Evolutionary conservation across 2,329 filamentous ascomycete genomes (phyloP), one percentile per base, ranked within the genome.

Genomic region (Achaetomium macrosporum): DNA sequence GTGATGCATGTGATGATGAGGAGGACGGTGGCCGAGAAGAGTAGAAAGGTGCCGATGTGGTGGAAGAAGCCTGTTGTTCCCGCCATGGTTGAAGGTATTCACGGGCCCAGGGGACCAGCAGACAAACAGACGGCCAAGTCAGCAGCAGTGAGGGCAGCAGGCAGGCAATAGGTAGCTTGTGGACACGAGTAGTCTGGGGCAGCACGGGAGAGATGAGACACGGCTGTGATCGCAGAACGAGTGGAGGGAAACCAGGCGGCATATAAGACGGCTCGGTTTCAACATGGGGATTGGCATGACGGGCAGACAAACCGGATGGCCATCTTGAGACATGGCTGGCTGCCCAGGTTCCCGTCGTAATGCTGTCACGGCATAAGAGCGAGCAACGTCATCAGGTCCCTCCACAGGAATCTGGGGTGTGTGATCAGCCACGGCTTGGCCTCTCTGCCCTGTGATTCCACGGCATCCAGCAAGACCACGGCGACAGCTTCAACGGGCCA

Each of bases 1-100:
- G 81, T 78, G 56, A 85, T 78, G 56, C 73, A 75, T 51, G 78
- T 77, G 57, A 85, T 70, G 54, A 84, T 66, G 52, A 85, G 73
- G 45, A 85, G 73, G 48, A 82, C 68, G 42, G 76, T 71, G 41
- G 80, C 72, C 35, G 71, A 68, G 52, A 85, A 73, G 45, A 85
- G 72, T 60, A 84, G 66, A 59, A 81, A 75, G 29, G 78, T 77
- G 65, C 80, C 81, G 50, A 83, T 66, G 64, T 82, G 75, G 66
- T 81, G 79, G 58, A 82, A 68, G 59, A 76, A 73, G 54, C 69
- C 71, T 52, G 73, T 75, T 57, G 73, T 57, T 41, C 50, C 11
- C 50, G 73, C 75, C 76, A 78, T 79, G 51, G 47, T 71, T 45
- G 42, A 36, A 2, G 17, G 33, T 47, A n/a, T 19, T 39, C 16